Evolutionary conservation across 352 stramenopile genomes (phyloP), one percentile per base, ranked within the genome.

Genomic region (Phytophthora fragariaefolia): DNA sequence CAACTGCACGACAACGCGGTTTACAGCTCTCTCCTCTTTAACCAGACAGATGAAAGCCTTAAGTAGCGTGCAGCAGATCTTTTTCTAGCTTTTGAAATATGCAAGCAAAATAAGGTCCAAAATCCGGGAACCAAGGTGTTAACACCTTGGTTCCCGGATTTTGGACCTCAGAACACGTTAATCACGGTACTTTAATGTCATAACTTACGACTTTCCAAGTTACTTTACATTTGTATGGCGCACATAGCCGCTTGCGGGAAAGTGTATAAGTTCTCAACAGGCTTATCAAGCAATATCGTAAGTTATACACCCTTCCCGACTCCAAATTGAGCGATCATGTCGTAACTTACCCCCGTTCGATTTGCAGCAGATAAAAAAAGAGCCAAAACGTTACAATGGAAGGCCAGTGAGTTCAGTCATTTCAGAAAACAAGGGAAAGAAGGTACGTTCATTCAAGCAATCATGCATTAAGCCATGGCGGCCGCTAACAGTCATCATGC

Each of bases 221-320:
- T 60, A 27, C 2, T 9, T 43, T 28, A 1, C 13, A n/a, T 62
- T 53, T 47, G 18, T 62, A 62, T 62, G 27, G 6, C 15, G 42
- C 15, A 38, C 1, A 54, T 15, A 15, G 15, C 42, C 15, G 28
- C 45, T 4, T 55, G 43, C 4, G 43, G 55, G 24, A 47, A 55
- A 45, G 43, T 54, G 18, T 26, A 56, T 63, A 48, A 63, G 30
- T 15, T 63, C 30, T 63, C 13, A 6, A 52, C 15, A 61, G 54
- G 54, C 53, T 46, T 53, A 5, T 23, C 9, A 7, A 51, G 10
- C 42, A 61, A 61, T 53, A 27, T 52, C 42, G 54, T 61, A 40
- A 52, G 42, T 61, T 52, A 20, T 61, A 42, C 54, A 52, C 4
- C 54, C n/a, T 7, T 61, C 23, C 34, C 28, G 12, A 34, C 12